phyloP scores from a whole-genome alignment of 2,329 filamentous ascomycete genomes.

The Dichotomopilus funicola region DNA sequence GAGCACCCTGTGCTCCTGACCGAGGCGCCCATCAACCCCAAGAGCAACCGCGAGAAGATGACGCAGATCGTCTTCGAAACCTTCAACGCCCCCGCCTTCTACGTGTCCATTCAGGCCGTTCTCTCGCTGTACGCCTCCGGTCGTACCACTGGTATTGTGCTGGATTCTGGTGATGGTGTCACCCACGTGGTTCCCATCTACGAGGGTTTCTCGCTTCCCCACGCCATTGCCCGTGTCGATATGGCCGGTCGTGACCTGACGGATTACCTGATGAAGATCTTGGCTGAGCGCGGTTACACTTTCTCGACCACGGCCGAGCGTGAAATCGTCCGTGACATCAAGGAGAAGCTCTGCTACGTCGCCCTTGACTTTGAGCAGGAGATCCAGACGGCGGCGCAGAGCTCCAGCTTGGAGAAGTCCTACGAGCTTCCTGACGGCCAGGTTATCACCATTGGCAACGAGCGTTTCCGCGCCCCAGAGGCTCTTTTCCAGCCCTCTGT shows the following conservation, averaged over 20 bases:
- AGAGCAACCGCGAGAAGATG: constrained; percentile 99
- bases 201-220: constrained; percentile 99
- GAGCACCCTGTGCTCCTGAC: constrained; percentile 99
- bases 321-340: constrained; percentile 99
- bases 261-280: constrained; percentile 99
- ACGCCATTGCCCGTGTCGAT: constrained; percentile 99
- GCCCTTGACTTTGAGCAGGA: constrained; percentile 99
- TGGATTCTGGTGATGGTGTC: constrained; percentile 99
- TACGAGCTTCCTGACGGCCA: constrained; percentile 99
- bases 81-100: constrained; percentile 99
- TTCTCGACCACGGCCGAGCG: constrained; percentile 99
- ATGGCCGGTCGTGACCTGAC: constrained; percentile 99
- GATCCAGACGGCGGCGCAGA: constrained; percentile 99
- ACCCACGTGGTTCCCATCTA: constrained; percentile 99
- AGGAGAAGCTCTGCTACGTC: constrained; percentile 99
- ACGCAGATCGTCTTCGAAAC: constrained; percentile 99
- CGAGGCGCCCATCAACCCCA: constrained; percentile 99
- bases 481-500: constrained; percentile 99
- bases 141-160: constrained; percentile 99
- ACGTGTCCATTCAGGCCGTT: constrained; percentile 99
- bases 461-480: constrained; percentile 99
- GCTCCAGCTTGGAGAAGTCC: constrained; percentile 98
- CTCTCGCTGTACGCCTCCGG: constrained; percentile 98
- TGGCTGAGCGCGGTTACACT: constrained; percentile 97
- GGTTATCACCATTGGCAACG: constrained; percentile 99